Percentiles rank a stretch among this genome's conserved stretches.
These are phyloP conservation scores for Stereum hirsutum DNA, from an alignment of 1,284 basidiomycete genomes.

Conservation along the genomic window DNA sequence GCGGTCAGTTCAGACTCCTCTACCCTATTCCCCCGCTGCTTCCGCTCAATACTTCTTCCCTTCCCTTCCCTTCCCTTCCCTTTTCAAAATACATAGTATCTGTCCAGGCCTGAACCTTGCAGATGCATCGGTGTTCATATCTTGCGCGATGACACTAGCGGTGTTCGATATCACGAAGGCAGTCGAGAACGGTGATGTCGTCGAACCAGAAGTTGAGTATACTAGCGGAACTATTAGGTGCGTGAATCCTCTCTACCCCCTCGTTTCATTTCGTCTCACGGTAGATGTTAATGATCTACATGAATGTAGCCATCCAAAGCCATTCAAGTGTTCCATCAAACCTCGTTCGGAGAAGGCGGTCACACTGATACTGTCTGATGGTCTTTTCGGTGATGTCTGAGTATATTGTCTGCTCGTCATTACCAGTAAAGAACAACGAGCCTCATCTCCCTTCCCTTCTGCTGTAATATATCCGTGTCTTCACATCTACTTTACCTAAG, in stretches of 20 bases:
- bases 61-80: too few species aligned
- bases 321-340: not conserved
- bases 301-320: not conserved
- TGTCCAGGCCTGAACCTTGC: slow-evolving; percentile 37
- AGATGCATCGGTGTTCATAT: slow-evolving; percentile 38
- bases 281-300: not conserved
- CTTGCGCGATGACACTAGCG: slow-evolving; percentile 33
- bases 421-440: too few species aligned
- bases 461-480: too few species aligned
- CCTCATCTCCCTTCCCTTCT: too few species aligned
- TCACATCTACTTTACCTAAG: too few species aligned
- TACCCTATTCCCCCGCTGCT: not conserved
- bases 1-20: slow-evolving; percentile 19
- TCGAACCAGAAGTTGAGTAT: slow-evolving; percentile 1
- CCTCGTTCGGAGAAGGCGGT: not conserved
- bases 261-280: not conserved
- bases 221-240: not conserved
- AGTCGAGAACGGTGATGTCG: slow-evolving; percentile 24
- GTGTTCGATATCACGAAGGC: slow-evolving; percentile 32
- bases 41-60: not conserved
- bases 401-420: too few species aligned
- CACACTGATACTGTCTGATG: too few species aligned
- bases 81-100: slow-evolving; percentile 24
- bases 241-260: not conserved
- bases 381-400: too few species aligned